Conservation (phyloP, 306 rosid genomes). For the Medicago arabica region DNA sequence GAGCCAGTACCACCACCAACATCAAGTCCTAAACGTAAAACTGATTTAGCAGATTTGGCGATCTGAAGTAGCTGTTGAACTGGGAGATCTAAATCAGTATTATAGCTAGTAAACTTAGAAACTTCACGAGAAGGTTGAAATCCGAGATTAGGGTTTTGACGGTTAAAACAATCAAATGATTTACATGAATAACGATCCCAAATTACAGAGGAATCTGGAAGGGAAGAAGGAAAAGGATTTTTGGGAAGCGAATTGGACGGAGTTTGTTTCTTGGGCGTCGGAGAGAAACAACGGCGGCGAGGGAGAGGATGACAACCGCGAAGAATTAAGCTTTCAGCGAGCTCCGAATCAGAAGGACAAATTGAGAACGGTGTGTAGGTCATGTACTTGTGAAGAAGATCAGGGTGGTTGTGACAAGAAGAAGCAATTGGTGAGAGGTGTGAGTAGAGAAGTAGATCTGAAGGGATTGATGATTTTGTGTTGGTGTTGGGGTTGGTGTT, state of each 20-base stretch:
- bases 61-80: constrained; percentile 75
- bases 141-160: constrained; percentile 64
- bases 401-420: constrained; percentile 80
- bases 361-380: constrained; percentile 70
- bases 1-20: constrained; percentile 90
- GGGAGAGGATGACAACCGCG: constrained; percentile 99
- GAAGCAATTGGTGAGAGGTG: constrained; percentile 82
- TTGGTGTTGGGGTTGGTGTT: not conserved
- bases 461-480: constrained; percentile 47
- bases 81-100: constrained; percentile 83
- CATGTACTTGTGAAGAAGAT: constrained; percentile 84
- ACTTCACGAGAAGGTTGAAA: constrained; percentile 59
- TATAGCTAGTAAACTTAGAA: constrained; percentile 51
- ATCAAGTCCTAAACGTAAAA: constrained; percentile 78
- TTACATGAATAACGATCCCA: constrained; percentile 82
- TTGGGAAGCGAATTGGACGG: constrained; percentile 52
- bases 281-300: constrained; percentile 88
- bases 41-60: constrained; percentile 65
- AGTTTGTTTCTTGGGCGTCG: constrained; percentile 67
- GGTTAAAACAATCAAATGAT: constrained; percentile 69
- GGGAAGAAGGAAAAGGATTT: constrained; percentile 59
- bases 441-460: constrained; percentile 84
- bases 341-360: constrained; percentile 76
- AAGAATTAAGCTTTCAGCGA: constrained; percentile 71
- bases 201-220: constrained; percentile 62